Evolutionary conservation across 345 rosid genomes (phyloP).

Genomic region (Aquilaria yunnanensis): DNA sequence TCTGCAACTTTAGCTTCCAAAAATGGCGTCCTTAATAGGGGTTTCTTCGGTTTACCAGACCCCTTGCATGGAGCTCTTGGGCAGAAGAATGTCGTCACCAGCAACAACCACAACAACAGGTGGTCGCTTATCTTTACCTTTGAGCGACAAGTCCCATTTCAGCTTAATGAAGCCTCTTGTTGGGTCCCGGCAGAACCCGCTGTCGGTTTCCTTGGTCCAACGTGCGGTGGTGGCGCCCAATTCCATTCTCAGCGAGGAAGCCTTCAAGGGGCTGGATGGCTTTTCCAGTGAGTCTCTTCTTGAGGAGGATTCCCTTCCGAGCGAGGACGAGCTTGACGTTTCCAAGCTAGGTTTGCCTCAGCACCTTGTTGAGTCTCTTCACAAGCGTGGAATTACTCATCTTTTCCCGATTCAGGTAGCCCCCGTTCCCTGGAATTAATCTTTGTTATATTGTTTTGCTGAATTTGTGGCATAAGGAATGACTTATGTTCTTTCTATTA

Average conservation of each 20-base stretch:
- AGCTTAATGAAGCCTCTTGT: slow-evolving; percentile 21
- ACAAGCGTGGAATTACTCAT: slow-evolving; percentile 79
- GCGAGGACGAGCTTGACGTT: slow-evolving; percentile 60
- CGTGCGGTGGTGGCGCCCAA: slow-evolving; percentile 75
- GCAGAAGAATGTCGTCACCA: background rate
- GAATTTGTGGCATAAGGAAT: no score
- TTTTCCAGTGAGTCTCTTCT: slow-evolving; percentile 20
- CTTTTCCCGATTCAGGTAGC: slow-evolving; percentile 93
- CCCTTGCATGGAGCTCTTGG: slow-evolving; percentile 35
- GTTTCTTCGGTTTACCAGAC: slow-evolving; percentile 31
- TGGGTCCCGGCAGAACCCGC: slow-evolving; percentile 20
- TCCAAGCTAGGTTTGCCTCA: slow-evolving; percentile 66
- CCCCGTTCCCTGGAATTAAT: background rate
- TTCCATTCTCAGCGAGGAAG: slow-evolving; percentile 83
- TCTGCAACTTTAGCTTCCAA: background rate
- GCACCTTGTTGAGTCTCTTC: slow-evolving; percentile 63
- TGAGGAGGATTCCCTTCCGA: slow-evolving; percentile 1
- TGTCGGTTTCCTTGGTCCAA: slow-evolving; percentile 33
- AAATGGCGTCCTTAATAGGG: slow-evolving; percentile 44
- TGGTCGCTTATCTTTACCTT: slow-evolving; percentile 12
- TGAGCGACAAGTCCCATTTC: slow-evolving; percentile 31
- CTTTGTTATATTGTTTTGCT: background rate
- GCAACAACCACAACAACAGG: background rate
- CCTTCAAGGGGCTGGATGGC: slow-evolving; percentile 61
- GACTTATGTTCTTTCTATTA: no score